These are phyloP conservation scores for Ilyonectria mors-panacis DNA, from an alignment of 2,329 filamentous ascomycete genomes.

Conservation along the genomic window DNA sequence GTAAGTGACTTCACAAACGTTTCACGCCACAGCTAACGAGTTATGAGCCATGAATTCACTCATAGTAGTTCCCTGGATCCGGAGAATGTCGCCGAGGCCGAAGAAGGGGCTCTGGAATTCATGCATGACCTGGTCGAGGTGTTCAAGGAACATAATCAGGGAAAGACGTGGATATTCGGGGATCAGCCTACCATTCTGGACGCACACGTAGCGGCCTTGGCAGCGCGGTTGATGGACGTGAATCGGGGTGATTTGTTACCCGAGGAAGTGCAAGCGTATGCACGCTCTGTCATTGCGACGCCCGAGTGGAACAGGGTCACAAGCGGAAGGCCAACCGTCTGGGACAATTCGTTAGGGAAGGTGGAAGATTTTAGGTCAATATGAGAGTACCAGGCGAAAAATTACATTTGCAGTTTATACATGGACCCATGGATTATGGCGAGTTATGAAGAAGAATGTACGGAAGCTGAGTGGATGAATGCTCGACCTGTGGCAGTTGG, in stretches of 20 bases:
- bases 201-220: slow-evolving; percentile 44
- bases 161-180: slow-evolving; percentile 48
- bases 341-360: slow-evolving; percentile 40
- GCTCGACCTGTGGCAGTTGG: not conserved
- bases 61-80: slow-evolving; percentile 44
- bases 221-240: slow-evolving; percentile 45
- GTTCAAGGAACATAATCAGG: slow-evolving; percentile 29
- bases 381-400: slow-evolving; percentile 17
- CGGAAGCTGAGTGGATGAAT: not conserved
- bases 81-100: slow-evolving; percentile 43
- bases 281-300: slow-evolving; percentile 37
- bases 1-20: slow-evolving; percentile 39
- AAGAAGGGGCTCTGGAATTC: slow-evolving; percentile 41
- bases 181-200: slow-evolving; percentile 49
- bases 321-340: slow-evolving; percentile 47
- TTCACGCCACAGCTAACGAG: slow-evolving; percentile 7
- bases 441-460: not conserved
- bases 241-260: slow-evolving; percentile 45
- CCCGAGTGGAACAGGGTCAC: slow-evolving; percentile 47
- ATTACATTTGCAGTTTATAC: not conserved
- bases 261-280: slow-evolving; percentile 40
- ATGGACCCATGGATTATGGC: not conserved
- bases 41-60: slow-evolving; percentile 46
- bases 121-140: slow-evolving; percentile 41
- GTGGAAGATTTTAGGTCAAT: slow-evolving; percentile 38